Base-by-base conservation (phyloP, 495 filamentous ascomycete genomes). In the Niebla homalea region DNA sequence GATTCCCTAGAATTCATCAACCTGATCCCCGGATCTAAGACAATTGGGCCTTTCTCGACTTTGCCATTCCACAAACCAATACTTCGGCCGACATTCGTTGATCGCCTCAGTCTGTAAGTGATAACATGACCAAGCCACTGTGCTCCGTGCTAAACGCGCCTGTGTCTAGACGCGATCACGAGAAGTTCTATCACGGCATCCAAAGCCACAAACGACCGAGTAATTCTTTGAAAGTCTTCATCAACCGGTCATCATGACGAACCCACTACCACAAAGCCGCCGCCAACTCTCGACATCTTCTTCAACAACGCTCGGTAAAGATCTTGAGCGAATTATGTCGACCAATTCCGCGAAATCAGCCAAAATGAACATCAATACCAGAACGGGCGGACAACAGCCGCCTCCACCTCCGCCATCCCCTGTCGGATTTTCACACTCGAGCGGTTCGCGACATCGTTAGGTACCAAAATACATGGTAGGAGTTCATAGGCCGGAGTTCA, bases 361-460 rank as follows among this genome's bases (percentile, higher is more conserved):
- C 39, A 21, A 8, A 43, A 8, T 49, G 35, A 40, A 37, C 19
- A 48, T 48, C 49, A 43, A 56, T 20, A n/a, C 45, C 16, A 19
- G 26, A 18, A 22, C 39, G 8, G n/a, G 43, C 5, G 19, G 43
- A 11, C 35, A 49, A 19, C 54, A 56, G 5, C 54, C 54, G 19
- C 54, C 54, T 4, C 54, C 54, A 32, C 54, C 54, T 22, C 54
- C 54, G 15, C 54, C 54, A n/a, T 56, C 54, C 20, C 54, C 54
- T 19, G 46, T 56, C 40, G 50, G 50, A 25, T 53, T 52, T 35
- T 39, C 51, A 25, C 25, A 45, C 22, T 54, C 44, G 8, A 36
- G 49, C 16, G 22, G 23, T 5, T 54, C 45, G 46, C 21, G 36
- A 39, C 19, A 23, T 22, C 32, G 41, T n/a, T 44, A 47, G 19